Conservation (phyloP, 176 grass and related monocot genomes). For the Musa itinerans region DNA sequence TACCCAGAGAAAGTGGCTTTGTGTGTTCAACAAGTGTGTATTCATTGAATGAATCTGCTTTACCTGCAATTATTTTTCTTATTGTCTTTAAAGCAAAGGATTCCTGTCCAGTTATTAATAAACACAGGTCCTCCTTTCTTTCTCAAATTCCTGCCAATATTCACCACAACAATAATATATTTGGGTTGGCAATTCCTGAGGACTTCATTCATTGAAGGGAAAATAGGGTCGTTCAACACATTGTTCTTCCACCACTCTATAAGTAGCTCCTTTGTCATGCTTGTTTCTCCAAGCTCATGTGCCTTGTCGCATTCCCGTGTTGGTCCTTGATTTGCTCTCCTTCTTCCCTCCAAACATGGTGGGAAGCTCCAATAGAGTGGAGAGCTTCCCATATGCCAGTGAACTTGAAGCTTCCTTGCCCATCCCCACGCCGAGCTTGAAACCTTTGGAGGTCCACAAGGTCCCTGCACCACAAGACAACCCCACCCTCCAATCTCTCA, state of each 20-base stretch:
- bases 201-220: too few species aligned
- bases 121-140: background rate
- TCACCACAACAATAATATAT: too few species aligned
- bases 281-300: background rate
- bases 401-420: slow-evolving; percentile 25
- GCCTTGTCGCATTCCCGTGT: background rate
- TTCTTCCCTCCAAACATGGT: background rate
- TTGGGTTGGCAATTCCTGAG: too few species aligned
- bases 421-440: background rate
- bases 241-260: background rate
- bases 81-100: too few species aligned
- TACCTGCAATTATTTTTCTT: too few species aligned
- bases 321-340: background rate
- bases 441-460: slow-evolving; percentile 53
- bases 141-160: background rate
- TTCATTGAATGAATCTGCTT: too few species aligned
- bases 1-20: too few species aligned
- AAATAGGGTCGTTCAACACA: too few species aligned
- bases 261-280: background rate
- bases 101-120: background rate
- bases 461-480: slow-evolving; percentile 57
- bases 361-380: slow-evolving; percentile 33
- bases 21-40: too few species aligned
- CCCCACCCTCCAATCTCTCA: slow-evolving; percentile 36
- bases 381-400: slow-evolving; percentile 45